A percentile compares a stretch with the other conserved stretches of the same genome.
Evolutionary conservation across 768 basidiomycete genomes (phyloP).

Genomic region (Lyophyllum atratum): DNA sequence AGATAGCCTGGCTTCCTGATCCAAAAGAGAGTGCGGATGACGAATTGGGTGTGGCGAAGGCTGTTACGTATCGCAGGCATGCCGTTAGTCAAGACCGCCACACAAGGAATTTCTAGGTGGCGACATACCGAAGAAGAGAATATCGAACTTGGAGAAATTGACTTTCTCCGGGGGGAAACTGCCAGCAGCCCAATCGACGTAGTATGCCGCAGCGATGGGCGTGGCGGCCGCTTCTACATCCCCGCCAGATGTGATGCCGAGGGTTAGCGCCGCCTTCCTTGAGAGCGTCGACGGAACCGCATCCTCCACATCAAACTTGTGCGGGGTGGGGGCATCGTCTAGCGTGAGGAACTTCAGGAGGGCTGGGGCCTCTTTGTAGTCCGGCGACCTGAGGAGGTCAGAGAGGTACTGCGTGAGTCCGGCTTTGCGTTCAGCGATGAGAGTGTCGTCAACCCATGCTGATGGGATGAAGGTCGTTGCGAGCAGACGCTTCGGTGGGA

Average conservation of each 20-base stretch:
- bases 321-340: conserved; percentile 17
- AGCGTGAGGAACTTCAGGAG: conserved; percentile 41
- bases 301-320: conserved; percentile 44
- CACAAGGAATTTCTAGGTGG: neutral
- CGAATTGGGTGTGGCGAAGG: conserved; percentile 71
- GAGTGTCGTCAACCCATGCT: conserved; percentile 53
- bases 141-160: conserved; percentile 67
- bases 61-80: conserved; percentile 32
- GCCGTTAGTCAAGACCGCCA: neutral
- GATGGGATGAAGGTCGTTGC: conserved; percentile 50
- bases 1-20: conserved; percentile 47
- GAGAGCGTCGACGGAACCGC: conserved; percentile 48
- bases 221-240: conserved; percentile 27
- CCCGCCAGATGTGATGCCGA: conserved; percentile 16
- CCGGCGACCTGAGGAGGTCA: conserved; percentile 35
- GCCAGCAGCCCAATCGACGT: conserved; percentile 51
- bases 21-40: conserved; percentile 54
- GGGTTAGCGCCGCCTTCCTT: conserved; percentile 32
- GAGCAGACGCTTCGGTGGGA: conserved; percentile 55
- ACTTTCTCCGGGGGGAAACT: conserved; percentile 55
- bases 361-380: conserved; percentile 33
- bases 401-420: conserved; percentile 46
- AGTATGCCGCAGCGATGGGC: conserved; percentile 47
- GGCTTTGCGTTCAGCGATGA: conserved; percentile 53
- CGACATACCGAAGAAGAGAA: conserved; percentile 59